These are phyloP conservation scores for Aegilops bicornis DNA, from an alignment of 176 grass and related monocot genomes.

Conservation along the genomic window DNA sequence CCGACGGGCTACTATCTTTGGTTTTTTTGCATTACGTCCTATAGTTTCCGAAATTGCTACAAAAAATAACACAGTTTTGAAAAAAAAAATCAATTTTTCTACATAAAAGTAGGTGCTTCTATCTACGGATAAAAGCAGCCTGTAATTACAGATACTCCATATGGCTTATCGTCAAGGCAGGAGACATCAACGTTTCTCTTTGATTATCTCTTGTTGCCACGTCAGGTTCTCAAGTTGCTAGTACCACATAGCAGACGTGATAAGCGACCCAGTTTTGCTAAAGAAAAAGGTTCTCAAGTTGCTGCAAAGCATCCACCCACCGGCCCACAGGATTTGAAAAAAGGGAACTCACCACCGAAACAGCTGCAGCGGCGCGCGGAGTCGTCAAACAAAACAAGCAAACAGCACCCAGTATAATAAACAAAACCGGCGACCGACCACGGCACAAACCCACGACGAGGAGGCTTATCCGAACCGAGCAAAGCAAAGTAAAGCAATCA, in stretches of 20 bases:
- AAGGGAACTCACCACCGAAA: background rate
- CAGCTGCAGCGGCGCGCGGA: background rate
- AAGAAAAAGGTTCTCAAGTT: background rate
- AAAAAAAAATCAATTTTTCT: too few species aligned
- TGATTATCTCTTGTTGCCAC: too few species aligned
- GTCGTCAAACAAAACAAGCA: background rate
- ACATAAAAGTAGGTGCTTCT: too few species aligned
- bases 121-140: too few species aligned
- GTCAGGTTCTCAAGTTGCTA: too few species aligned
- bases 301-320: background rate
- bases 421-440: background rate
- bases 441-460: background rate
- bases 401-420: background rate
- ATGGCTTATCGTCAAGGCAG: too few species aligned
- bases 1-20: too few species aligned
- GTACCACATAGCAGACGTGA: background rate
- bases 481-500: background rate
- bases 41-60: too few species aligned
- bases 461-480: background rate
- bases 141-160: too few species aligned
- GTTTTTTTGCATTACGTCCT: too few species aligned
- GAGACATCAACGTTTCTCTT: too few species aligned
- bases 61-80: too few species aligned
- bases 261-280: background rate
- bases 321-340: slow-evolving; percentile 33